Conservation (phyloP, 495 filamentous ascomycete species). For the Lasiosphaeria miniovina region DNA sequence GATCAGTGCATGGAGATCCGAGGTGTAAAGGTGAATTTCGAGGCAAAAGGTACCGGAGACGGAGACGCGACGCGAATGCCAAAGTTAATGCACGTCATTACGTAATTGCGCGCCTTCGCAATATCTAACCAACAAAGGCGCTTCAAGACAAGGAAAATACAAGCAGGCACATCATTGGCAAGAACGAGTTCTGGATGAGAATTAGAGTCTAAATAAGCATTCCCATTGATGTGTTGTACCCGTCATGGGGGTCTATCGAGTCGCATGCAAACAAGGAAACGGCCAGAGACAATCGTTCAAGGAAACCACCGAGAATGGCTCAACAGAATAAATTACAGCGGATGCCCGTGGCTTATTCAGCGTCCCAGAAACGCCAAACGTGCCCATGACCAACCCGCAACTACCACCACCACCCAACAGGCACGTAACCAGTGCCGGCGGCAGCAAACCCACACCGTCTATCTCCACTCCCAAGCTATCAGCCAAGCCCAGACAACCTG, state of each 20-base stretch:
- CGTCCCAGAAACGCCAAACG: constrained; percentile 35
- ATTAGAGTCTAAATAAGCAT: constrained; percentile 23
- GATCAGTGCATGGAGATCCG: no score
- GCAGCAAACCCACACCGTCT: constrained; percentile 25
- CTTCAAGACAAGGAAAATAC: neutral
- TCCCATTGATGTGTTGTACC: constrained; percentile 21
- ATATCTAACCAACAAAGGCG: no score
- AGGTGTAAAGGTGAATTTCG: no score
- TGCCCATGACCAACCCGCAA: constrained; percentile 31
- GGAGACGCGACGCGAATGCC: no score
- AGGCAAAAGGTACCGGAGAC: no score
- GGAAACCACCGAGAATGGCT: constrained; percentile 57
- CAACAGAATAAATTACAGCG: constrained; percentile 61
- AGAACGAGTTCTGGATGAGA: neutral
- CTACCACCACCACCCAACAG: constrained; percentile 25
- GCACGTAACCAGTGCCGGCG: constrained; percentile 20
- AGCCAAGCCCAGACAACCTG: constrained; percentile 22
- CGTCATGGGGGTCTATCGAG: constrained; percentile 39
- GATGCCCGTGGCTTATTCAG: constrained; percentile 32
- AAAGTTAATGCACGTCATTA: no score
- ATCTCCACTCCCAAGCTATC: constrained; percentile 16
- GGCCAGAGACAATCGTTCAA: constrained; percentile 35
- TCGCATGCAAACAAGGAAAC: constrained; percentile 44
- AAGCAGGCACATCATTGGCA: neutral
- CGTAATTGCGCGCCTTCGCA: no score